These are phyloP conservation scores for Boletus edulis DNA, from an alignment of 768 basidiomycete species.

Conservation along the genomic window DNA sequence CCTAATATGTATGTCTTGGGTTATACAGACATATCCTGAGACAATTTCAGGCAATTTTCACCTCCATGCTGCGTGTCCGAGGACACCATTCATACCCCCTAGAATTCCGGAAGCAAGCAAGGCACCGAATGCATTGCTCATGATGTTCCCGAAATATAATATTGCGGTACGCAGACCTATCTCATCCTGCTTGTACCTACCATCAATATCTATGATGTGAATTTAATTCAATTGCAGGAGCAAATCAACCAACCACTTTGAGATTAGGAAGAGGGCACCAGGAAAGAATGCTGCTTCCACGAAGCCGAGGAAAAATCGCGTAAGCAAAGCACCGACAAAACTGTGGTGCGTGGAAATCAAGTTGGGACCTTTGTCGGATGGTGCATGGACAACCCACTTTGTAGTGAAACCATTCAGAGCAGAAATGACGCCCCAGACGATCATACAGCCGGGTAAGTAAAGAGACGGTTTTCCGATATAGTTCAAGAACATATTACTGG, in stretches of 20 bases:
- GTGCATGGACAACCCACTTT: slow-evolving; percentile 20
- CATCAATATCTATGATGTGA: slow-evolving; percentile 15
- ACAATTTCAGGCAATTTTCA: slow-evolving; percentile 19
- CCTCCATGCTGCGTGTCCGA: slow-evolving; percentile 53
- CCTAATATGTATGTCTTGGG: slow-evolving; percentile 20
- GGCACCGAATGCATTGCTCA: slow-evolving; percentile 55
- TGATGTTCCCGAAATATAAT: slow-evolving; percentile 49
- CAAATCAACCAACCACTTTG: slow-evolving; percentile 31
- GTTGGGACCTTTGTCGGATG: background rate
- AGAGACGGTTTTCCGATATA: slow-evolving; percentile 64
- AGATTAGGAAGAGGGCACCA: slow-evolving; percentile 40
- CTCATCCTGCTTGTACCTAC: slow-evolving; percentile 45
- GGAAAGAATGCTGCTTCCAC: slow-evolving; percentile 50
- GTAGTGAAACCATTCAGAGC: slow-evolving; percentile 40
- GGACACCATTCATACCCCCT: slow-evolving; percentile 44
- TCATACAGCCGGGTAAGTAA: slow-evolving; percentile 65
- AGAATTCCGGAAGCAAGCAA: slow-evolving; percentile 49
- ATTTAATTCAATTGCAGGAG: slow-evolving; percentile 27
- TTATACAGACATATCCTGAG: slow-evolving; percentile 2
- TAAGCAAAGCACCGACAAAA: slow-evolving; percentile 42
- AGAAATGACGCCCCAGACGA: slow-evolving; percentile 66
- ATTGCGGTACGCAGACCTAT: slow-evolving; percentile 44
- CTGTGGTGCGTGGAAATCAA: slow-evolving; percentile 16
- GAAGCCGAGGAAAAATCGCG: slow-evolving; percentile 55
- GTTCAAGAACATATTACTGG: slow-evolving; percentile 72